Base-by-base conservation (phyloP, 2,329 filamentous ascomycete genomes). In the Esteya vermicola region DNA sequence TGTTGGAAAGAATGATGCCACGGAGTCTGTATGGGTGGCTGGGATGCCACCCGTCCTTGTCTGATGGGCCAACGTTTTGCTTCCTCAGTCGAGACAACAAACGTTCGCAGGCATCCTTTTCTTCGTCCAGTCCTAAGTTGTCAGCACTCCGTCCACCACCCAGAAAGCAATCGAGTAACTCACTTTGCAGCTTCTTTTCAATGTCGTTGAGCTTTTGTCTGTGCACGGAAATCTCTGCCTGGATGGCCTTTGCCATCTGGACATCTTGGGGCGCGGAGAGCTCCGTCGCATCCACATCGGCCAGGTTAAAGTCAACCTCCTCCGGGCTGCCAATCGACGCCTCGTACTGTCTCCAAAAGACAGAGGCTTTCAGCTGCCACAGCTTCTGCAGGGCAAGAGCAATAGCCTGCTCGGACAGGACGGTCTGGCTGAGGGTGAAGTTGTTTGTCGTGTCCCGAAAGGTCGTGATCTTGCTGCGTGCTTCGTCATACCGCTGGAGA, bases 11-110 rank as follows among this genome's bases (percentile, higher is more conserved):
- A 9, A 51, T 49, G 2, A 59, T 51, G 6, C 57, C 57, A 8
- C 54, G 50, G 7, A 60, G 47, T 0, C 44, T 45, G 42, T 57
- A 57, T 18, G 44, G 49, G 33, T 55, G 47, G 4, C 41, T 52
- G 1, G 57, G 52, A 22, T 45, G 39, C 51, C 51, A 53, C n/a
- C 39, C 42, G 8, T 48, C 44, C 6, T 48, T 42, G 4, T 38
- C 26, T 3, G 43, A 46, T 5, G 52, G 51, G 7, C 16, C 48
- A 1, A 54, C 55, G 8, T 51, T 30, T n/a, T 45, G 40, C 1
- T 10, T 16, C 4, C 44, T 36, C n/a, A 49, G 32, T 2, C 33
- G 38, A 4, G 26, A 14, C 9, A 40, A 26, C 4, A 47, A 40
- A 20, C 33, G 20, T 25, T 40, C 28, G 3, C 46, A 43, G 4